phyloP scores from a whole-genome alignment of 2,329 filamentous ascomycete genomes.

The Huntiella savannae region DNA sequence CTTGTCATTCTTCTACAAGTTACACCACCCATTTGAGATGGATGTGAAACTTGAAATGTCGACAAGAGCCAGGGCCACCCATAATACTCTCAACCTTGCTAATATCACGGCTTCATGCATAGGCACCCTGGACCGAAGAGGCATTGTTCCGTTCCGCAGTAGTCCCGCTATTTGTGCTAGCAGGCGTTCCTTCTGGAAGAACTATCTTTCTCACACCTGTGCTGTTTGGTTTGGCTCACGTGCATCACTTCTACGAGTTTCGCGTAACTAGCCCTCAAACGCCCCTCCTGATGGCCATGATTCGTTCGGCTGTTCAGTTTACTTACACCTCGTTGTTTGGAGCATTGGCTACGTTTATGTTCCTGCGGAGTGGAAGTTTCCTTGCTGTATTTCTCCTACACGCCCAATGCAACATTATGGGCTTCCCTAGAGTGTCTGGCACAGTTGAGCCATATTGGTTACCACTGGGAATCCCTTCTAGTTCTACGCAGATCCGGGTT shows the following conservation, averaged over 20 bases:
- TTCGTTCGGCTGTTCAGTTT: slow-evolving; percentile 67
- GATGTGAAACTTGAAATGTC: slow-evolving; percentile 1
- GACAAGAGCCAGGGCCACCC: not conserved
- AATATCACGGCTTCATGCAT: slow-evolving; percentile 5
- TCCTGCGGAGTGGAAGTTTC: slow-evolving; percentile 66
- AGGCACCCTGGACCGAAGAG: slow-evolving; percentile 76
- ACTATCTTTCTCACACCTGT: slow-evolving; percentile 71
- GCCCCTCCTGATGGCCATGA: slow-evolving; percentile 39
- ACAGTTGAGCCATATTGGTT: slow-evolving; percentile 39
- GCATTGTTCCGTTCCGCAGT: slow-evolving; percentile 79
- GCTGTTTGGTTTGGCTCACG: slow-evolving; percentile 80
- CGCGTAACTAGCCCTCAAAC: slow-evolving; percentile 58
- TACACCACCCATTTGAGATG: not conserved
- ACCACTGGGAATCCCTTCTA: slow-evolving; percentile 14
- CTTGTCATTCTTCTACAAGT: not conserved
- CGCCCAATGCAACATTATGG: slow-evolving; percentile 82
- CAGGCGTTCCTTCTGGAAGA: slow-evolving; percentile 32
- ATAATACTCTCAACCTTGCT: slow-evolving; percentile 1
- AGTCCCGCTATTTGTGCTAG: slow-evolving; percentile 62
- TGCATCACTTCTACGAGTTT: slow-evolving; percentile 95
- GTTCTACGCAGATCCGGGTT: slow-evolving; percentile 13
- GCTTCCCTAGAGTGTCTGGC: slow-evolving; percentile 73
- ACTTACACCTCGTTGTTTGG: slow-evolving; percentile 84
- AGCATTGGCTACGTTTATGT: slow-evolving; percentile 80
- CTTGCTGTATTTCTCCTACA: slow-evolving; percentile 60